Conservation (phyloP, 2,329 filamentous ascomycete genomes). For the Ophiostoma piceae region DNA sequence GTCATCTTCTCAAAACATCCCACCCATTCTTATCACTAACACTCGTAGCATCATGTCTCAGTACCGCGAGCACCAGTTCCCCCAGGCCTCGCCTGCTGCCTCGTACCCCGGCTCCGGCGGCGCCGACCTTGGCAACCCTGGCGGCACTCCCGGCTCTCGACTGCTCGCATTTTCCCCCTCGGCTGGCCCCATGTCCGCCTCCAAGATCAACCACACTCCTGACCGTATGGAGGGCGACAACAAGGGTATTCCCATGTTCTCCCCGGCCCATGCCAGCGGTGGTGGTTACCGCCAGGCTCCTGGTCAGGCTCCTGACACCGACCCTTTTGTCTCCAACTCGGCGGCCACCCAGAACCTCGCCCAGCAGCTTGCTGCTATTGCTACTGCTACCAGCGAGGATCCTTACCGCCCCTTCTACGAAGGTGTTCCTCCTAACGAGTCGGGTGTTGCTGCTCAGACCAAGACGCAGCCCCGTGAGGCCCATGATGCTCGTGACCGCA, state of each 20-base stretch:
- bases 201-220: constrained; percentile 36
- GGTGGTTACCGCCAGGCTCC: constrained; percentile 29
- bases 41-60: constrained; percentile 36
- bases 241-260: constrained; percentile 27
- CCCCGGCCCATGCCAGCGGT: constrained; percentile 30
- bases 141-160: constrained; percentile 59
- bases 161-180: constrained; percentile 60
- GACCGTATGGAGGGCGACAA: constrained; percentile 27
- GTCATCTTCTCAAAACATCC: not conserved
- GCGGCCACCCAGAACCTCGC: constrained; percentile 32
- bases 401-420: constrained; percentile 51
- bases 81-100: constrained; percentile 42
- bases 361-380: constrained; percentile 58
- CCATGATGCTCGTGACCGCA: not conserved
- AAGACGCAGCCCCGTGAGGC: not conserved
- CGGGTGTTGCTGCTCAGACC: constrained; percentile 19
- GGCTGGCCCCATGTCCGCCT: constrained; percentile 41
- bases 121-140: constrained; percentile 15
- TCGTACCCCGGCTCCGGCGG: constrained; percentile 38
- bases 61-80: constrained; percentile 37
- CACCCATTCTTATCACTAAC: not conserved
- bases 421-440: constrained; percentile 28
- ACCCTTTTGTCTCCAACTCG: constrained; percentile 50
- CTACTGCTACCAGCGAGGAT: constrained; percentile 58
- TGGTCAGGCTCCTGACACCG: constrained; percentile 38